Evolutionary conservation across 2,329 filamentous ascomycete species (phyloP), one percentile per base, ranked within the genome.

Genomic region (Neopestalotiopsis rosae): DNA sequence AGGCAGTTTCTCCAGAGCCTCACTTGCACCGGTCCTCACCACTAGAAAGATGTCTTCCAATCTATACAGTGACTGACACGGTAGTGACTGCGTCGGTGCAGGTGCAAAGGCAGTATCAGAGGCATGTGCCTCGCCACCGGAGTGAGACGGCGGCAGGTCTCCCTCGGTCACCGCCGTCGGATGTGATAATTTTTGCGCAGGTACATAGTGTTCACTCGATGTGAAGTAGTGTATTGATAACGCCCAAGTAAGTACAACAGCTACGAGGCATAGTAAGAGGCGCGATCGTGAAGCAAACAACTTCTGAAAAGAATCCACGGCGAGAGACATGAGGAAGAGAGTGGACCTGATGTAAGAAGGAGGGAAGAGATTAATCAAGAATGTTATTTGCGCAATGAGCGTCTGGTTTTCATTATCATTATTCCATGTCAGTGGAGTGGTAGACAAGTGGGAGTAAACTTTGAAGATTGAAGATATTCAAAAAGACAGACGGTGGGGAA

Each of bases 21-120:
- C 87, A 13, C 86, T 87, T n/a, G 88, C 87, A 66, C 88, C 88
- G 0, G 88, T 90, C 71, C 87, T 86, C 70, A 90, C 80, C 10
- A 89, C 79, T 14, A 90, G 82, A 69, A 89, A 85, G 61, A 89
- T 77, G 73, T 90, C 82, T 3, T 86, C 80, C 20, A 85, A 78
- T 12, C 82, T 83, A 9, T 81, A 78, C 2, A 81, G 70, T 3
- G 24, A 56, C 64, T 66, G 24, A 5, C 64, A 66, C 40, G 49
- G 49, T 38, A 6, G 13, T 17, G 28, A 17, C 17, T 4, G 61
- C 20, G 34, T 45, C 13, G 34, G 20, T 10, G 10, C 6, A 1
- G 34, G 10, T 45, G 12, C 38, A 12, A 5, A 10, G 28, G 61
- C 20, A 49, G 38, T 17, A 7, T 45, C 40, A 9, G 38, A 20